Evolutionary conservation across 805 yeast species (phyloP), one percentile per base, ranked within the genome.

Genomic region (Isabelozyma rhagii): DNA sequence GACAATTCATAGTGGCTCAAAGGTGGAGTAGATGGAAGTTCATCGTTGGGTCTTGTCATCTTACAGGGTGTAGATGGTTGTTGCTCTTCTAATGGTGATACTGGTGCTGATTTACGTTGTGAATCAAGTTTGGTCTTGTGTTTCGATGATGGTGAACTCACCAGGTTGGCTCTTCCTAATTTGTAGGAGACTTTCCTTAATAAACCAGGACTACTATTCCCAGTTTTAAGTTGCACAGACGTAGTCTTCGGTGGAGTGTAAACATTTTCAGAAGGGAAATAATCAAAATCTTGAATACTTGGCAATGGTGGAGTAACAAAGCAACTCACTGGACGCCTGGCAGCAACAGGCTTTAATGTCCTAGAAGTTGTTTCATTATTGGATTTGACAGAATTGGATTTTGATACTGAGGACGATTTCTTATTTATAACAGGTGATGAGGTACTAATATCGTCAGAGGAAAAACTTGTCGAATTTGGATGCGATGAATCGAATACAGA

Each of bases 221-320:
- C 25, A 21, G 25, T 21, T 21, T 21, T 21, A 21, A 6, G 25
- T 21, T 36, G 39, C 39, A n/a, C n/a, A 36, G 25, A 21, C 6
- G 25, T 36, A n/a, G 15, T 46, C 31, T 40, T 39, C 38, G 27
- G 27, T 31, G 36, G 25, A 21, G 25, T 21, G 25, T 6, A 21
- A 21, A 31, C 36, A 31, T 31, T 31, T 10, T 31, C 36, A 13
- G 36, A 9, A 31, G 36, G 36, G n/a, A 31, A 31, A 31, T 31
- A 31, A 10, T 31, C 36, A 31, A 31, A 31, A n/a, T 21, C 27
- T 41, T 28, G 13, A 8, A 18, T 45, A 8, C 7, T 9, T 39
- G 48, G 48, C 36, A 58, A 48, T 8, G 61, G 62, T 13, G 59
- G 59, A 5, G 62, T 58, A 9, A 48, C 51, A 44, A 54, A 57